Evolutionary conservation across 768 basidiomycete genomes (phyloP), one percentile per base, ranked within the genome.

Genomic region (Hydnomerulius pinastri): DNA sequence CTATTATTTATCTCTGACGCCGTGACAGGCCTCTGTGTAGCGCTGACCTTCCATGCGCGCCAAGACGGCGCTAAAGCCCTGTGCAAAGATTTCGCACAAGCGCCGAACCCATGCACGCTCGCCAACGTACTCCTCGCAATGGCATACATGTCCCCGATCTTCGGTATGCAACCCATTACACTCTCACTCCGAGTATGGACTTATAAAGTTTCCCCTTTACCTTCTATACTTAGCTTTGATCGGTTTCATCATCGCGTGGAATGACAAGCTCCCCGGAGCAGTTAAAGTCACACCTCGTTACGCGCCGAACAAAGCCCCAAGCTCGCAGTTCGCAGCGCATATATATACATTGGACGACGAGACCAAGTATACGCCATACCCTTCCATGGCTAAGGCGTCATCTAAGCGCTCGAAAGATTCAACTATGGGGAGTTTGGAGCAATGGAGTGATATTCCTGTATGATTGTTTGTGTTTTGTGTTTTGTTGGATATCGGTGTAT

Each of bases 301-400:
- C 35, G 51, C 54, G 15, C 35, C 58, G 15, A 70, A 63, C n/a
- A 70, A 69, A 43, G 68, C 68, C 4, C 54, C 68, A 4, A 70
- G 66, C 30, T 68, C 66, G 28, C 58, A 46, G 9, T 63, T 61
- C 12, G 49, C 53, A 6, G 66, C 66, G 5, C 29, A 58, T 1
- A 48, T 1, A n/a, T 50, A 69, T 23, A 55, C 60, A 13, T 43
- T 67, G 30, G 68, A 67, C 8, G 49, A 32, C 1, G 44, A 46
- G 27, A 40, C 43, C n/a, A 29, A 15, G 4, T 60, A 55, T 35
- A 57, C 63, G 28, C 37, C 6, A 30, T 36, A 56, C 9, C 51
- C 65, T 0, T 25, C 48, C 2, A n/a, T n/a, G n/a, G n/a, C n/a
- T n/a, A 54, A 44, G 46, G 3, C 4, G 17, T 36, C 50, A 11